phyloP scores from a whole-genome alignment of 805 yeast genomes.

The Candida taoyuanica region DNA sequence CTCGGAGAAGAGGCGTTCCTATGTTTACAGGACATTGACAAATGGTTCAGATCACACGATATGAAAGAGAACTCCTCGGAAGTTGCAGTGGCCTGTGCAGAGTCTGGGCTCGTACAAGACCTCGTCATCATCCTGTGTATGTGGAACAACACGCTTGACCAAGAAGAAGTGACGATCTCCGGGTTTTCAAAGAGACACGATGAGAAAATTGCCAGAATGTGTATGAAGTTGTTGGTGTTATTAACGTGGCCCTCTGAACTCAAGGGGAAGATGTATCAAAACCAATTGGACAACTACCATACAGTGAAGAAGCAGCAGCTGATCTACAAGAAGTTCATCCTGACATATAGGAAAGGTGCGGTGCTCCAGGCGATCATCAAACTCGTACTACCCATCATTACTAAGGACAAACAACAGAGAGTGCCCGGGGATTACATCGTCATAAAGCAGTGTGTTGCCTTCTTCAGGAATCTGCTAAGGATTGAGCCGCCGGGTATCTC shows the following conservation, averaged over 20 bases:
- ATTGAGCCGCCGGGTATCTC: constrained; percentile 68
- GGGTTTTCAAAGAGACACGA: constrained; percentile 32
- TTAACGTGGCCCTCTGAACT: constrained; percentile 82
- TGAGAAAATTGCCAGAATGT: constrained; percentile 64
- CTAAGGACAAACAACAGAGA: constrained; percentile 49
- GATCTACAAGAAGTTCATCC: constrained; percentile 62
- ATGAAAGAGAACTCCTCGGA: constrained; percentile 64
- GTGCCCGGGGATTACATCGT: constrained; percentile 68
- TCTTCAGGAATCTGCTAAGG: constrained; percentile 72
- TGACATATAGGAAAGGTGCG: constrained; percentile 53
- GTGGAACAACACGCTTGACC: constrained; percentile 50
- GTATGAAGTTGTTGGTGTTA: constrained; percentile 75
- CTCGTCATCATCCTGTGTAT: constrained; percentile 66
- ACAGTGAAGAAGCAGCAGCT: constrained; percentile 64
- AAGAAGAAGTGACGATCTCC: constrained; percentile 20
- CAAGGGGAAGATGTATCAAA: constrained; percentile 42
- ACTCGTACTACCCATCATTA: constrained; percentile 58
- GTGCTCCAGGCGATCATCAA: constrained; percentile 67
- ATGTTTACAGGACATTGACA: constrained; percentile 76
- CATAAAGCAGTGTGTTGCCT: constrained; percentile 62
- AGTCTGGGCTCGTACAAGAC: constrained; percentile 74
- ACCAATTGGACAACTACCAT: constrained; percentile 53
- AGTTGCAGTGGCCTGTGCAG: constrained; percentile 86
- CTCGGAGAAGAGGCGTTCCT: constrained; percentile 79
- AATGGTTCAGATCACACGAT: constrained; percentile 85